Evolutionary conservation across 129 eudicot species (phyloP).

Genomic region (Lactuca sativa): DNA sequence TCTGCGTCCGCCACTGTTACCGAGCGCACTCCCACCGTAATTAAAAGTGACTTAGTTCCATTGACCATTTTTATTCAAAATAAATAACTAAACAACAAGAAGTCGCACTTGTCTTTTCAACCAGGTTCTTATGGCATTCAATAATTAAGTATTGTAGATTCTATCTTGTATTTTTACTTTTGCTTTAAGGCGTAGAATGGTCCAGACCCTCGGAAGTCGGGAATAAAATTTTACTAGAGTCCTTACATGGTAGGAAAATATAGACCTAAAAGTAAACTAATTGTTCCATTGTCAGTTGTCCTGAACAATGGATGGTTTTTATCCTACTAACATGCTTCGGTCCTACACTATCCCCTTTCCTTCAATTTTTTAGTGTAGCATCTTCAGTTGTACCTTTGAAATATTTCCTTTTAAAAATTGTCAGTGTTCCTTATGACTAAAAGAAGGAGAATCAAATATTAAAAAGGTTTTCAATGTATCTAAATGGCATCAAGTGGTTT

Average conservation of each 20-base stretch:
- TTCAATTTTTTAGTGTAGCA: background rate
- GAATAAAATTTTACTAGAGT: too few species aligned
- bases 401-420: slow-evolving; percentile 1
- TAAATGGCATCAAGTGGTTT: slow-evolving; percentile 29
- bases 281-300: slow-evolving; percentile 29
- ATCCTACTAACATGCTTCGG: slow-evolving; percentile 19
- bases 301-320: slow-evolving; percentile 35
- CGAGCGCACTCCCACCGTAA: too few species aligned
- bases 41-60: too few species aligned
- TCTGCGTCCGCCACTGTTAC: too few species aligned
- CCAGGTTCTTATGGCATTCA: too few species aligned
- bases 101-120: too few species aligned
- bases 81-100: too few species aligned
- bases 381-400: slow-evolving; percentile 7
- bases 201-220: background rate
- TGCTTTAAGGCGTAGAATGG: background rate
- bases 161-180: too few species aligned
- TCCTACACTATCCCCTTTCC: background rate
- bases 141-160: too few species aligned
- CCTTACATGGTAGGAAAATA: background rate
- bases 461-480: slow-evolving; percentile 20
- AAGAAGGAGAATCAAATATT: slow-evolving; percentile 16
- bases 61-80: too few species aligned
- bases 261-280: slow-evolving; percentile 4
- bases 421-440: background rate